Conservation (phyloP, 2,329 filamentous ascomycete species). For the Monilinia vaccinii-corymbosi region DNA sequence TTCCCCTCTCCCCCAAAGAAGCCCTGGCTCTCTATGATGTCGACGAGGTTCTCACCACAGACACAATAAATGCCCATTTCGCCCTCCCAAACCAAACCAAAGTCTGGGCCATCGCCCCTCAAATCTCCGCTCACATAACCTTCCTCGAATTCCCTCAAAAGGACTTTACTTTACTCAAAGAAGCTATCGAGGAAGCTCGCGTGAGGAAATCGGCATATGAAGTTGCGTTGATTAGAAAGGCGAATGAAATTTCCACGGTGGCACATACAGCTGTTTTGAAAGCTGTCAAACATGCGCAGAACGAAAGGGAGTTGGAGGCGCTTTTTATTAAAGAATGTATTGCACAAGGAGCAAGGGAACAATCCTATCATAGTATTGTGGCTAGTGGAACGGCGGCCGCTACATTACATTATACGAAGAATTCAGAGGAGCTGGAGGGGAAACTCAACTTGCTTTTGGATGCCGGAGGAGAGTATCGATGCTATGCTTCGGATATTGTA, state of each 20-base stretch:
- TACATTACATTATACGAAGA: conserved; percentile 80
- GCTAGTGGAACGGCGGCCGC: conserved; percentile 72
- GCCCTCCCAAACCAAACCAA: conserved; percentile 33
- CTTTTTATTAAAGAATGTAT: conserved; percentile 71
- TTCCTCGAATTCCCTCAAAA: conserved; percentile 62
- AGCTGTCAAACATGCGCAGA: conserved; percentile 53
- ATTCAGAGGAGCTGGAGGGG: conserved; percentile 57
- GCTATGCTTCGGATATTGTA: conserved; percentile 62
- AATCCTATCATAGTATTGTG: conserved; percentile 82
- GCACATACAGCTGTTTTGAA: conserved; percentile 57
- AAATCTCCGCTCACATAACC: conserved; percentile 62
- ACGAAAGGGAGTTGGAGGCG: conserved; percentile 77
- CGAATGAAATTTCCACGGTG: conserved; percentile 59
- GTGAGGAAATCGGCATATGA: conserved; percentile 69
- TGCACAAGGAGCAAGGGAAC: conserved; percentile 65
- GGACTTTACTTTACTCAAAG: conserved; percentile 45
- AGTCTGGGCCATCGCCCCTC: conserved; percentile 69
- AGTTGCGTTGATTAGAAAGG: conserved; percentile 61
- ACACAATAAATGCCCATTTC: conserved; percentile 62
- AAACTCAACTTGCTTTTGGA: conserved; percentile 79
- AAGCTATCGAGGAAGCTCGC: conserved; percentile 58
- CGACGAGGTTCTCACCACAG: conserved; percentile 64
- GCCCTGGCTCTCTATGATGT: conserved; percentile 72
- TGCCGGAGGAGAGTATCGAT: conserved; percentile 67
- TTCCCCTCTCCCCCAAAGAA: conserved; percentile 69